These are phyloP conservation scores for Aspergillus leporis DNA, from an alignment of 495 filamentous ascomycete genomes.

Conservation along the genomic window DNA sequence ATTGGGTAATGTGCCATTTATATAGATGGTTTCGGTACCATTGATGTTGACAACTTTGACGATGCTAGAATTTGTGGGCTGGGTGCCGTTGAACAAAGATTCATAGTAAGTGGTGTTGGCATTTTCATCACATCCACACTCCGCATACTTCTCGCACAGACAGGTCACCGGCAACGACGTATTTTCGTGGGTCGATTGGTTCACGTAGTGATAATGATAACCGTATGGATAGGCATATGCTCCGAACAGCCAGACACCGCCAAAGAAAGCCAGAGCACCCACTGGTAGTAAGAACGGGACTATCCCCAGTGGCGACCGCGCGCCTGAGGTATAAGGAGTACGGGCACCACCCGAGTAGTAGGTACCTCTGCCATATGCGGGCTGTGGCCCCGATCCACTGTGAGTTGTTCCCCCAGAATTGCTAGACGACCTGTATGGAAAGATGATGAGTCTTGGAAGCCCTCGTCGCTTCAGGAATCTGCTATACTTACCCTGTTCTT, in stretches of 20 bases:
- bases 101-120: slow-evolving; percentile 57
- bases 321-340: slow-evolving; percentile 67
- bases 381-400: slow-evolving; percentile 62
- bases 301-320: slow-evolving; percentile 55
- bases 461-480: neutral
- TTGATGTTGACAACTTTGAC: slow-evolving; percentile 66
- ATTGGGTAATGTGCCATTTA: slow-evolving; percentile 86
- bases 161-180: slow-evolving; percentile 73
- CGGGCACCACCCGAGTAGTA: slow-evolving; percentile 80
- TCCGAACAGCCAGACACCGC: slow-evolving; percentile 58
- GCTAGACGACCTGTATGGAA: slow-evolving; percentile 23
- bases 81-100: slow-evolving; percentile 65
- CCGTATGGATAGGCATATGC: slow-evolving; percentile 66
- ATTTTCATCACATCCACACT: slow-evolving; percentile 85
- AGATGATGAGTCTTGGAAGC: slow-evolving; percentile 2
- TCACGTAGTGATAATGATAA: slow-evolving; percentile 58
- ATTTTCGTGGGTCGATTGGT: slow-evolving; percentile 50
- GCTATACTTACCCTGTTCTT: slow-evolving; percentile 17
- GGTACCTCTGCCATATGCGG: slow-evolving; percentile 62
- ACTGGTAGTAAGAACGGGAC: slow-evolving; percentile 57
- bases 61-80: slow-evolving; percentile 62
- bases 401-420: slow-evolving; percentile 65
- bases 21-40: slow-evolving; percentile 69
- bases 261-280: slow-evolving; percentile 58
- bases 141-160: slow-evolving; percentile 66